A percentile compares a stretch with the other conserved stretches of the same genome.
Conservation (phyloP, 2,329 filamentous ascomycete species). For the Calonectria fujianensis region DNA sequence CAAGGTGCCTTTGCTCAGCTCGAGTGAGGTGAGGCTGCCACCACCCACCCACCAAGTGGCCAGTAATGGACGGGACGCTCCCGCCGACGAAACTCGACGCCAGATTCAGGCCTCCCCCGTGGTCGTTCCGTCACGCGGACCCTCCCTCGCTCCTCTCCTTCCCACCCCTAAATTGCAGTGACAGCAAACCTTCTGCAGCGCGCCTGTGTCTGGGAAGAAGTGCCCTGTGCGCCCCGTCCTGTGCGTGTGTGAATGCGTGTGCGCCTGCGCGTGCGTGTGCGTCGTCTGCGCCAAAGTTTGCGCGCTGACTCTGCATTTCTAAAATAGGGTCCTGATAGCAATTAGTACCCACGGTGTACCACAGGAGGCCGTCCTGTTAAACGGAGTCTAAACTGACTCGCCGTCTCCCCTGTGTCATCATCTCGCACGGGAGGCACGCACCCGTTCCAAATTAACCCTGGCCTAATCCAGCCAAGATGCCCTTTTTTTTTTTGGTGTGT, state of each 20-base stretch:
- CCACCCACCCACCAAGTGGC: background rate
- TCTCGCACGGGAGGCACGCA: slow-evolving; percentile 21
- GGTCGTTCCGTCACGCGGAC: slow-evolving; percentile 23
- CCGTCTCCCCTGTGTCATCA: slow-evolving; percentile 27
- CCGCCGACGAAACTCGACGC: slow-evolving; percentile 33
- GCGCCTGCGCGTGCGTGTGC: background rate
- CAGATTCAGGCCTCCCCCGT: slow-evolving; percentile 34
- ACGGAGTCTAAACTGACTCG: slow-evolving; percentile 39
- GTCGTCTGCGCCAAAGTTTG: background rate
- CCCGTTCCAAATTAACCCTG: slow-evolving; percentile 28
- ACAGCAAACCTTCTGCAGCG: slow-evolving; percentile 2
- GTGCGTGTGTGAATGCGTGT: background rate
- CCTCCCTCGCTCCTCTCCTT: slow-evolving; percentile 1
- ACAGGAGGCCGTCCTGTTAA: slow-evolving; percentile 13
- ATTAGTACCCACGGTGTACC: slow-evolving; percentile 2
- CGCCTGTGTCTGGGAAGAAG: background rate
- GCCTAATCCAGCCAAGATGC: background rate
- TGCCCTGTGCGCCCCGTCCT: background rate
- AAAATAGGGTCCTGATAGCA: slow-evolving; percentile 15
- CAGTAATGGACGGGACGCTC: slow-evolving; percentile 13
- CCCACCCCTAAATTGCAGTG: background rate
- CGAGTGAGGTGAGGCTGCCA: slow-evolving; percentile 16
- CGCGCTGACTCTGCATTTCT: background rate
- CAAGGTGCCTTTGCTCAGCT: slow-evolving; percentile 10
- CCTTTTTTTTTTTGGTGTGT: background rate